These are phyloP conservation scores for Hippophae gyantsensis DNA, from an alignment of 306 rosid species.

Conservation along the genomic window DNA sequence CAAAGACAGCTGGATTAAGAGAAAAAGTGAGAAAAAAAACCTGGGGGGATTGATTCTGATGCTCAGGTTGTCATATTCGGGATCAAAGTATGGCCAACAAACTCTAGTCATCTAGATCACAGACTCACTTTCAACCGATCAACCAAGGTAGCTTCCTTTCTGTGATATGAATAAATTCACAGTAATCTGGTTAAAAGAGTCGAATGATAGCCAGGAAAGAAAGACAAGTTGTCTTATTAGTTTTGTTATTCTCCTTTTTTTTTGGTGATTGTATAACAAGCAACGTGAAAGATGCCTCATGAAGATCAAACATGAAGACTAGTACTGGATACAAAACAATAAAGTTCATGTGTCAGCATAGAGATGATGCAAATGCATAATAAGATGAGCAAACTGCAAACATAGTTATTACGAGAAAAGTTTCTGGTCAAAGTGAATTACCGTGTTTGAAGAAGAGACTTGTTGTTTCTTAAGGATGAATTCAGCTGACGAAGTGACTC, in stretches of 20 bases:
- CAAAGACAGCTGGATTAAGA: not conserved
- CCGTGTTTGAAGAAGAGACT: not conserved
- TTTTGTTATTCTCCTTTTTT: too few species aligned
- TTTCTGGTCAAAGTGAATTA: not conserved
- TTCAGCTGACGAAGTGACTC: conserved; percentile 1
- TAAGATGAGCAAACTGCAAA: too few species aligned
- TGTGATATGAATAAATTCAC: conserved; percentile 20
- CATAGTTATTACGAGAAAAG: too few species aligned
- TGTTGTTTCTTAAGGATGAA: not conserved
- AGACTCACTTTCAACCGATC: conserved; percentile 6
- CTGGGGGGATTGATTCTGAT: conserved; percentile 79
- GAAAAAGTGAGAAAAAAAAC: conserved; percentile 21
- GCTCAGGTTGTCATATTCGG: conserved; percentile 77
- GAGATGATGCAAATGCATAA: too few species aligned
- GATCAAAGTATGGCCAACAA: conserved; percentile 85
- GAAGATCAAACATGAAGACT: too few species aligned
- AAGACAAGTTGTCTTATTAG: not conserved
- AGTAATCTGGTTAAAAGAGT: not conserved
- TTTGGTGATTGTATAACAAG: too few species aligned
- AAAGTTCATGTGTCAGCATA: too few species aligned
- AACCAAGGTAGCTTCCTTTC: conserved; percentile 14
- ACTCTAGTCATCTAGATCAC: conserved; percentile 42
- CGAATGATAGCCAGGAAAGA: not conserved
- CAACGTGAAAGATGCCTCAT: too few species aligned
- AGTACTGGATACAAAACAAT: too few species aligned